These are phyloP conservation scores for Phytopythium helicoides DNA, from an alignment of 352 stramenopile species.

Conservation along the genomic window DNA sequence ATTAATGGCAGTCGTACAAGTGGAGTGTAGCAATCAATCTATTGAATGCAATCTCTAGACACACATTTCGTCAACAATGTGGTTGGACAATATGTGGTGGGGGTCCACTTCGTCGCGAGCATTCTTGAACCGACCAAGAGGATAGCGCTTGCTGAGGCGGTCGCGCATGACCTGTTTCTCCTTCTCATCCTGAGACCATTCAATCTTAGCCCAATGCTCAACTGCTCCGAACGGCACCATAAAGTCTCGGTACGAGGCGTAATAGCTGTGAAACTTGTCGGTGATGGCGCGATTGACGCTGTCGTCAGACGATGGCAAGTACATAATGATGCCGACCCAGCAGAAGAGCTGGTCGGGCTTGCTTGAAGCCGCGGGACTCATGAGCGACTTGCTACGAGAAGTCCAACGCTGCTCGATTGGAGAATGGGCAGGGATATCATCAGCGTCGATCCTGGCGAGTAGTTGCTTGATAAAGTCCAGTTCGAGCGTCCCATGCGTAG, in stretches of 20 bases:
- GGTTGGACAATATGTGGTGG: slow-evolving; percentile 91
- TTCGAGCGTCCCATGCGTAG: slow-evolving; percentile 75
- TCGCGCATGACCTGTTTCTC: slow-evolving; percentile 55
- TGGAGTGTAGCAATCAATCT: not conserved
- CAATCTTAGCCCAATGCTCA: slow-evolving; percentile 98
- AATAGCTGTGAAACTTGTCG: slow-evolving; percentile 92
- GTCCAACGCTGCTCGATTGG: slow-evolving; percentile 99
- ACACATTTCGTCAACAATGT: slow-evolving; percentile 83
- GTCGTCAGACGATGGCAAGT: slow-evolving; percentile 81
- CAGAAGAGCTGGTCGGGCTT: slow-evolving; percentile 79
- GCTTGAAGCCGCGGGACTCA: slow-evolving; percentile 91
- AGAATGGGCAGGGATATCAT: slow-evolving; percentile 92
- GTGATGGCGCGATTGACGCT: slow-evolving; percentile 77
- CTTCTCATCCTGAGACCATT: slow-evolving; percentile 64
- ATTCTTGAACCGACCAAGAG: slow-evolving; percentile 89
- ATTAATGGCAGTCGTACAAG: not conserved
- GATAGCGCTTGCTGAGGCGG: slow-evolving; percentile 79
- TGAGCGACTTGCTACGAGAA: slow-evolving; percentile 82
- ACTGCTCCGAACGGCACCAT: slow-evolving; percentile 87
- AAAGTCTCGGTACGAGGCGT: slow-evolving; percentile 84
- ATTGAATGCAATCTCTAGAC: slow-evolving; percentile 12
- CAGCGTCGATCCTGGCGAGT: slow-evolving; percentile 89
- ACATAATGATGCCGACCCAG: slow-evolving; percentile 99
- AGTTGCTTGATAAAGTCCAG: slow-evolving; percentile 94
- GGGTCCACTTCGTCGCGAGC: slow-evolving; percentile 90